Evolutionary conservation across 2,329 filamentous ascomycete genomes (phyloP), one percentile per base, ranked within the genome.

Genomic region (Taxawa tesnikishii): DNA sequence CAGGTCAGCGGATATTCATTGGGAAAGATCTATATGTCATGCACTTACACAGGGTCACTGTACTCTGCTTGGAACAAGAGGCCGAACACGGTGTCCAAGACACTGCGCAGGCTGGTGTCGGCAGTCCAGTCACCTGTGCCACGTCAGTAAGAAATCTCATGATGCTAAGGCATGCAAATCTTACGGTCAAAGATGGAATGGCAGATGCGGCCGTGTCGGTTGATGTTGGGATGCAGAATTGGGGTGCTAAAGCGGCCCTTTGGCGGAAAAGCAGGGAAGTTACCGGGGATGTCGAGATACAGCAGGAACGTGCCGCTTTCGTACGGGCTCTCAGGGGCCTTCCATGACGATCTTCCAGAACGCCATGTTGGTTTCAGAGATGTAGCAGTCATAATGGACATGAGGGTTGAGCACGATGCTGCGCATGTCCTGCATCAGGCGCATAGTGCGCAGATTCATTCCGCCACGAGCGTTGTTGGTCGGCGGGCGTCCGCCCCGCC

Each of bases 301-400:
- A 59, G 38, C 15, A 58, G 14, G 40, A 58, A 58, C 1, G 43
- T 48, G 14, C 50, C 54, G 12, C 34, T 38, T 2, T 43, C 39
- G 31, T 59, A 58, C 2, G 54, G 39, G 44, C 6, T 40, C 46
- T 10, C 42, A 37, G 6, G 56, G 47, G 11, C 52, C 56, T 29
- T 47, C 36, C 44, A 62, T 55, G 6, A 56, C 50, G 5, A 60
- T 40, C 37, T 61, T 60, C 55, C 53, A 59, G 42, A 60, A 56
- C 2, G 41, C 44, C 36, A 60, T 52, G 34, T 60, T 55, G 15
- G 40, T 38, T 33, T 59, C 55, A 14, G 45, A 54, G 15, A 61
- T 48, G 36, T 57, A 61, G 19, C 60, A 39, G 28, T 62, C 56
- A 30, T 55, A 57, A 15, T 44, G 43, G 4, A 49, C 47, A 29